Evolutionary conservation across 73 alveolate genomes (phyloP).

Genomic region (Stentor coeruleus): DNA sequence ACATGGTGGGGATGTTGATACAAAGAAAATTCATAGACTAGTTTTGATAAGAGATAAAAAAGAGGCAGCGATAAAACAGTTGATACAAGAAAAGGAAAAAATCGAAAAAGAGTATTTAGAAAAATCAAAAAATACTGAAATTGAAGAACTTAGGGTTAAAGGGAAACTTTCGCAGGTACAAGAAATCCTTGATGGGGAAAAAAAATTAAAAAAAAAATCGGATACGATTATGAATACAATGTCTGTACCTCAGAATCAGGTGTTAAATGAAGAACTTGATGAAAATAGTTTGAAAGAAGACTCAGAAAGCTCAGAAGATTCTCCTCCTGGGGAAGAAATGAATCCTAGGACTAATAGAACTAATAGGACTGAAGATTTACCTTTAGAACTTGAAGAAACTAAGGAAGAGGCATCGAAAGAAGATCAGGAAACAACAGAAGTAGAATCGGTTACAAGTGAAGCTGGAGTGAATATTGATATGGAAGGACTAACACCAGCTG

Average conservation of each 20-base stretch:
- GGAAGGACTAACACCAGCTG: not conserved
- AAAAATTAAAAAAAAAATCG: not conserved
- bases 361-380: not conserved
- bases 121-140: not conserved
- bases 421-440: not conserved
- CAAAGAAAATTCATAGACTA: not conserved
- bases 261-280: not conserved
- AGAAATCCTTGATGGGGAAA: not conserved
- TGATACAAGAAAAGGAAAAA: slow-evolving; percentile 5
- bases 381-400: not conserved
- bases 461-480: not conserved
- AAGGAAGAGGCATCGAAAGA: not conserved
- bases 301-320: not conserved
- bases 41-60: not conserved
- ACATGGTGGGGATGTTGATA: slow-evolving; percentile 21
- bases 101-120: not conserved
- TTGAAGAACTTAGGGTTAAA: slow-evolving; percentile 2
- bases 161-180: not conserved
- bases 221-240: not conserved
- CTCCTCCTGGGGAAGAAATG: not conserved
- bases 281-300: not conserved
- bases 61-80: not conserved
- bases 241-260: not conserved
- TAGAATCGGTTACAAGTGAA: not conserved
- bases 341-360: too few relatives aligned